A percentile compares a stretch with the other conserved stretches of the same genome.
phyloP scores from a whole-genome alignment of 768 basidiomycete species.

The Obba rivulosa region DNA sequence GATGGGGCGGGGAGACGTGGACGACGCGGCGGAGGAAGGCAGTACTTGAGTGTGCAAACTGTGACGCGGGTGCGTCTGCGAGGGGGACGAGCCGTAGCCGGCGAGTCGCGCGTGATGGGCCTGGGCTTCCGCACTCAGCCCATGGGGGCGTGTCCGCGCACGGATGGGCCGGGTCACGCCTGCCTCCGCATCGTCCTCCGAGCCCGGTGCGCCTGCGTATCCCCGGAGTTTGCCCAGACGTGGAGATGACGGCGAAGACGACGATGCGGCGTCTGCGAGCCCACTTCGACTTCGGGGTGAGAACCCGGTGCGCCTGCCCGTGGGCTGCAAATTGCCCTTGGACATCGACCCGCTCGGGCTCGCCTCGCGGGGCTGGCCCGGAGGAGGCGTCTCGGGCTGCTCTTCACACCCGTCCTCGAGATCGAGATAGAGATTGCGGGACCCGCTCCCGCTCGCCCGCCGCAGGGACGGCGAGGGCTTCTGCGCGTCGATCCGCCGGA shows the following conservation, averaged over 20 bases:
- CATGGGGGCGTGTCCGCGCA: constrained; percentile 5
- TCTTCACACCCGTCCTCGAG: constrained; percentile 7
- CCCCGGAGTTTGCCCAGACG: constrained; percentile 13
- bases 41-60: constrained; percentile 16
- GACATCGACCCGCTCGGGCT: not conserved
- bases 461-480: constrained; percentile 6
- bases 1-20: constrained; percentile 18
- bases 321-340: not conserved
- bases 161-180: constrained; percentile 3
- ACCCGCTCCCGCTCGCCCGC: constrained; percentile 5
- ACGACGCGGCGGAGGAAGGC: constrained; percentile 10
- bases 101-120: constrained; percentile 22
- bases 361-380: not conserved
- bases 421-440: constrained; percentile 5
- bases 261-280: not conserved
- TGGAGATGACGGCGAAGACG: constrained; percentile 7
- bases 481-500: constrained; percentile 7
- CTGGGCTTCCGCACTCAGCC: constrained; percentile 14
- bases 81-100: constrained; percentile 9
- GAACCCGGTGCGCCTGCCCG: constrained; percentile 1
- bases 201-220: constrained; percentile 13
- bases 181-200: constrained; percentile 8
- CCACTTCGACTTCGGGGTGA: constrained; percentile 8
- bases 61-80: constrained; percentile 12
- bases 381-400: not conserved